A percentile compares a stretch with the other conserved stretches of the same genome.
phyloP scores from a whole-genome alignment of 192 early-diverging fungal species.

The Rhizophagus sp. region DNA sequence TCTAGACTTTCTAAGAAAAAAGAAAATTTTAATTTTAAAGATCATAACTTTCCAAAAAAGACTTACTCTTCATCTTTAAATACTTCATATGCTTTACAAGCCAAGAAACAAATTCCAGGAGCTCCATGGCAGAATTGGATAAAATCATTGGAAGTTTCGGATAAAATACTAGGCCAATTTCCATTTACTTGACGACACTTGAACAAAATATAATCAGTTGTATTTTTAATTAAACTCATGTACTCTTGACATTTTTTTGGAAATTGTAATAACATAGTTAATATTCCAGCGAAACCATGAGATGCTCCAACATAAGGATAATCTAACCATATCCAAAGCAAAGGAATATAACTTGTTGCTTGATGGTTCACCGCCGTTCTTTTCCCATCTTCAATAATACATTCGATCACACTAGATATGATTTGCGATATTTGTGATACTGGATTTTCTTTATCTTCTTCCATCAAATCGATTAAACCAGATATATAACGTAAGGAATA shows the following conservation, averaged over 20 bases:
- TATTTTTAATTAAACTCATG: background rate
- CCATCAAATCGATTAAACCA: background rate
- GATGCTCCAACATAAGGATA: slow-evolving; percentile 11
- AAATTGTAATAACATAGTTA: slow-evolving; percentile 3
- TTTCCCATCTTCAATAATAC: slow-evolving; percentile 4
- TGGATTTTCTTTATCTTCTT: background rate
- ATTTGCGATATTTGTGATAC: background rate
- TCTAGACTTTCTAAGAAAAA: too few relatives aligned
- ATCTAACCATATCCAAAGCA: slow-evolving; percentile 1
- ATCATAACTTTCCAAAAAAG: background rate
- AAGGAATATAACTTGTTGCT: background rate
- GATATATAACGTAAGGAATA: background rate
- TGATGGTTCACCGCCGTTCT: background rate
- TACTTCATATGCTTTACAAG: slow-evolving; percentile 25
- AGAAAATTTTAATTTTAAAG: background rate
- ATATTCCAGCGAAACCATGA: slow-evolving; percentile 19
- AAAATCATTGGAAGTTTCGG: background rate
- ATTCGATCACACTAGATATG: background rate
- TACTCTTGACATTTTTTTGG: slow-evolving; percentile 8
- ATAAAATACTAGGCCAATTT: slow-evolving; percentile 6
- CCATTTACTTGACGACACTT: slow-evolving; percentile 1
- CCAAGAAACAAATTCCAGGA: slow-evolving; percentile 18
- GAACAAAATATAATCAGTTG: slow-evolving; percentile 15
- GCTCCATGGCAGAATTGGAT: slow-evolving; percentile 23
- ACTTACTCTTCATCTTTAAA: slow-evolving; percentile 17